Base-by-base conservation (phyloP, 208 protist genomes). In the Acanthamoeba sp. region DNA sequence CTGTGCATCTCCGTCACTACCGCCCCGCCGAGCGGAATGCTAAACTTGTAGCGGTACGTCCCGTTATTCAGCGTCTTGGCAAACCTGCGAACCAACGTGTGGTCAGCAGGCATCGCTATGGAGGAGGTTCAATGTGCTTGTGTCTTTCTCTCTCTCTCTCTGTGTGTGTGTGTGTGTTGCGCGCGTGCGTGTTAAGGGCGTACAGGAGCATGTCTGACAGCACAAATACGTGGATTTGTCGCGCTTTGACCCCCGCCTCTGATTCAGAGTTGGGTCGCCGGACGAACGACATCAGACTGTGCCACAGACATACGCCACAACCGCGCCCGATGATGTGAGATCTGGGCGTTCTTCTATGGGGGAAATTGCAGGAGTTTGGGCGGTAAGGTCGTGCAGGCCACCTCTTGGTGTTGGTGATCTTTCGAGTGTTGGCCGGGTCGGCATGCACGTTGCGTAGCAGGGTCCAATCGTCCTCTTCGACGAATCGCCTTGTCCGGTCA, bases 181-280 rank as follows among this genome's bases (percentile, higher is more conserved):
- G n/a, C n/a, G n/a, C n/a, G n/a, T n/a, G n/a, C n/a, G n/a, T n/a
- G 59, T 27, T 4, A 48, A 1, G 38, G 71, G 16, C 42, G 48
- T 85, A 85, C 76, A 85, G 42, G 14, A 85, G 76, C 76, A 85
- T 85, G 48, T 85, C 76, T 12, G 76, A 34, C 42, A 85, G 10
- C 9, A 85, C 12, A 16, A 85, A 85, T 5, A 85, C 76, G 32
- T 32, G 76, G 29, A 85, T 0, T 12, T 2, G 24, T 18, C 16
- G 6, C 29, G 22, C 76, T 45, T 85, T 85, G 16, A 4, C 52
- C 18, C 20, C 52, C 52, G 12, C 1, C 9, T 29, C 32, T 0
- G 29, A 6, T 3, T 7, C 7, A 12, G n/a, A 1, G 64, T 38
- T 71, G 0, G 64, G 64, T 18, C 69, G 69, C 36, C 69, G 29